These are phyloP conservation scores for Eimeria necatrix DNA, from an alignment of 169 alveolate genomes.

Conservation along the genomic window DNA sequence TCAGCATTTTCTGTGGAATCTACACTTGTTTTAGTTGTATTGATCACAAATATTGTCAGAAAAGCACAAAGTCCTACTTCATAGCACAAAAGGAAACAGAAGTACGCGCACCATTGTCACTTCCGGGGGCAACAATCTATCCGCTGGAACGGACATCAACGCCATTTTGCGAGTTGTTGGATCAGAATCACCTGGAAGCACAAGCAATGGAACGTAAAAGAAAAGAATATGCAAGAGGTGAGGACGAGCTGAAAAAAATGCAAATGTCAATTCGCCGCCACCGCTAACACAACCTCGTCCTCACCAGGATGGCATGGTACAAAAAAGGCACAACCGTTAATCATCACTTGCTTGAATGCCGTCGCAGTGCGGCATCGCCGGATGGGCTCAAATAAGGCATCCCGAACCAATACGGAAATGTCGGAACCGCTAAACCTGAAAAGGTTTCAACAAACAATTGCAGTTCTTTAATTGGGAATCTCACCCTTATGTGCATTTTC, in stretches of 20 bases:
- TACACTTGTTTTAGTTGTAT: no score
- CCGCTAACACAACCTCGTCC: neutral
- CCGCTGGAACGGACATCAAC: conserved; percentile 89
- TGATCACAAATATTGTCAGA: no score
- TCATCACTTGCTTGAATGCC: conserved; percentile 89
- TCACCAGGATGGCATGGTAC: conserved; percentile 89
- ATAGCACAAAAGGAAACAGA: neutral
- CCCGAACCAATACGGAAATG: conserved; percentile 92
- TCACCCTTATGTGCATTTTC: neutral
- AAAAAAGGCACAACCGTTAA: conserved; percentile 84
- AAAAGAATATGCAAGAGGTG: neutral
- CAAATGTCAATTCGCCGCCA: neutral
- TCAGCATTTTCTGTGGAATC: neutral
- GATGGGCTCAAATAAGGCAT: conserved; percentile 95
- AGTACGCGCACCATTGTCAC: conserved; percentile 61
- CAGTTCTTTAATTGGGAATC: neutral
- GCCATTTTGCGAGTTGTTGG: conserved; percentile 86
- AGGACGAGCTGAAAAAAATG: neutral
- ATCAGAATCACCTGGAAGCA: conserved; percentile 85
- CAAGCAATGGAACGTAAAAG: neutral
- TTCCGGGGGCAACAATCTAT: conserved; percentile 88
- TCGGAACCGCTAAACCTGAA: conserved; percentile 94
- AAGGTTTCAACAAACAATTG: neutral
- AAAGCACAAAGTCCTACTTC: no score
- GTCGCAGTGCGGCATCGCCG: conserved; percentile 93